phyloP scores from a whole-genome alignment of 2,329 filamentous ascomycete species.

The Sporothrix brasiliensis region DNA sequence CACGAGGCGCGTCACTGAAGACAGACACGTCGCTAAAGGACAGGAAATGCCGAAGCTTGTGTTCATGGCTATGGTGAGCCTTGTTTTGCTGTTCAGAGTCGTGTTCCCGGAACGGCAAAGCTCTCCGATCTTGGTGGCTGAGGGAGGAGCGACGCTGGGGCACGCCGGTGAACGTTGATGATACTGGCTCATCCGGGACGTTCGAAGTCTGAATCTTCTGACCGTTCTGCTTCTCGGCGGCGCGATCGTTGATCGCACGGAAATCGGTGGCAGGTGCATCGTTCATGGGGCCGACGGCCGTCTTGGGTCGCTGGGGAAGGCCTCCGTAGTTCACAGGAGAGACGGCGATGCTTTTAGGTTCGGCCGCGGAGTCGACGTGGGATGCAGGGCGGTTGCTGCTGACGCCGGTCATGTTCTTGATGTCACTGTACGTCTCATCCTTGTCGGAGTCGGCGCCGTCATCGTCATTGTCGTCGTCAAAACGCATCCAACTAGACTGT shows the following conservation, averaged over 20 bases:
- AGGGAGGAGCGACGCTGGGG: conserved; percentile 29
- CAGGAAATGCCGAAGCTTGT: conserved; percentile 18
- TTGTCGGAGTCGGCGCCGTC: conserved; percentile 2
- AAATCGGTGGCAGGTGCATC: background rate
- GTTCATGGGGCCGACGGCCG: conserved; percentile 25
- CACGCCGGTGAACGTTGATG: background rate
- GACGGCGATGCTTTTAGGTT: background rate
- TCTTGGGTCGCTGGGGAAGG: conserved; percentile 30
- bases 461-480: conserved; percentile 35
- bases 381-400: background rate
- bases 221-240: conserved; percentile 4
- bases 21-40: conserved; percentile 21
- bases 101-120: background rate
- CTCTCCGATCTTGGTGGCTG: conserved; percentile 10
- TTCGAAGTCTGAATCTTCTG: conserved; percentile 18
- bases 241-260: background rate
- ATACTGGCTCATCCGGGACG: background rate
- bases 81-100: background rate
- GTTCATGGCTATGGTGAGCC: background rate
- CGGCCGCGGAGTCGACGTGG: background rate
- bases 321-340: background rate
- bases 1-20: background rate
- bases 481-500: conserved; percentile 39
- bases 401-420: background rate
- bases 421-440: background rate